Conservation (phyloP, 2,329 filamentous ascomycete genomes). For the Cercospora beticola region DNA sequence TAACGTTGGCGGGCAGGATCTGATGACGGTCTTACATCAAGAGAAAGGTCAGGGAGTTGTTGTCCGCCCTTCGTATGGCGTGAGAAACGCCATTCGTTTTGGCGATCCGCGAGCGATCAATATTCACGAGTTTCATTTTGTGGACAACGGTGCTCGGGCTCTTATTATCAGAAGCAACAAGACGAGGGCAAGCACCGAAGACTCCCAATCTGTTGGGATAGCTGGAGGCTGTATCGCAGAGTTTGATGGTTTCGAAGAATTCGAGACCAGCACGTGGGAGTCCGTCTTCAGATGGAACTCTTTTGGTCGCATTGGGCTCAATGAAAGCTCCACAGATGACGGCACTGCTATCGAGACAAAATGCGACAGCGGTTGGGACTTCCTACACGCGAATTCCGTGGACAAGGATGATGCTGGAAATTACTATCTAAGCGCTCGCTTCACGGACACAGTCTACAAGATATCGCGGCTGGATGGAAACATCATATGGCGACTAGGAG, state of each 20-base stretch:
- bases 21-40: conserved; percentile 14
- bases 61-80: conserved; percentile 9
- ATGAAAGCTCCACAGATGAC: conserved; percentile 14
- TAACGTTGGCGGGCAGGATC: conserved; percentile 13
- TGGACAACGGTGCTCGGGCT: conserved; percentile 13
- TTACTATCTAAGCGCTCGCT: conserved; percentile 54
- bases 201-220: background rate
- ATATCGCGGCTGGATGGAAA: conserved; percentile 49
- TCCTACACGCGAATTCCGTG: conserved; percentile 18
- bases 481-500: conserved; percentile 51
- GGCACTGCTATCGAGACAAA: background rate
- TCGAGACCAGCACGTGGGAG: conserved; percentile 16
- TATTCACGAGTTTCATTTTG: conserved; percentile 21
- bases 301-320: conserved; percentile 16
- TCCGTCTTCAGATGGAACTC: conserved; percentile 18
- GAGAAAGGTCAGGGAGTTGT: conserved; percentile 10
- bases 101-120: conserved; percentile 9
- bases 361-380: conserved; percentile 13
- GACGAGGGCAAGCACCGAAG: conserved; percentile 5
- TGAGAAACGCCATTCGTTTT: background rate
- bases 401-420: conserved; percentile 50
- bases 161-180: conserved; percentile 14
- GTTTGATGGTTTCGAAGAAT: conserved; percentile 21
- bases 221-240: conserved; percentile 11
- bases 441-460: conserved; percentile 49